Percentiles rank a stretch among this genome's conserved stretches.
These are phyloP conservation scores for Chalaropsis ovoidea DNA, from an alignment of 2,329 filamentous ascomycete genomes.

Conservation along the genomic window DNA sequence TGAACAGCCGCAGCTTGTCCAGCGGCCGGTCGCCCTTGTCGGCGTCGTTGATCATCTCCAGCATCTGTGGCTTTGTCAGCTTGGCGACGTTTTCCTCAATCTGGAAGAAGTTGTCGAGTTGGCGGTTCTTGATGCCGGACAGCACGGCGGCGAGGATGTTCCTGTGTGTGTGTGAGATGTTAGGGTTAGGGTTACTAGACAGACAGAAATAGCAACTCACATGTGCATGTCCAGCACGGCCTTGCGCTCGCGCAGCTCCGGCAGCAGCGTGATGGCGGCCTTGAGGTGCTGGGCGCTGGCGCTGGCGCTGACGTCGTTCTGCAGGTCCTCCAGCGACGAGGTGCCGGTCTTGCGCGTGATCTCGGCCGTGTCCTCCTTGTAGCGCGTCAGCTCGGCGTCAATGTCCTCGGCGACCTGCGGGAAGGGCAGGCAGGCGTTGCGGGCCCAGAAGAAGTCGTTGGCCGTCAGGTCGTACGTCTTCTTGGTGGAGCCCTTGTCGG, in stretches of 20 bases:
- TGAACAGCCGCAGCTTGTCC: conserved; percentile 87
- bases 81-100: conserved; percentile 87
- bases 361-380: conserved; percentile 89
- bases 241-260: conserved; percentile 86
- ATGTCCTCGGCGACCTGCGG: conserved; percentile 95
- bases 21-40: conserved; percentile 73
- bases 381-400: conserved; percentile 82
- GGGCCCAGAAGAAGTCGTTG: conserved; percentile 93
- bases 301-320: conserved; percentile 75
- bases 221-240: conserved; percentile 96
- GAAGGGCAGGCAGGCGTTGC: conserved; percentile 82
- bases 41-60: conserved; percentile 72
- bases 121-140: conserved; percentile 80
- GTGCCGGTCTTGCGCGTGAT: conserved; percentile 93
- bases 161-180: not conserved
- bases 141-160: conserved; percentile 75
- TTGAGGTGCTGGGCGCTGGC: conserved; percentile 90
- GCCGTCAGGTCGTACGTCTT: conserved; percentile 82
- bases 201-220: conserved; percentile 44
- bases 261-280: conserved; percentile 83
- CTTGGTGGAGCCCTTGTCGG: conserved; percentile 65
- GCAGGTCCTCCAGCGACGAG: conserved; percentile 81
- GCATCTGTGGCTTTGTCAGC: conserved; percentile 76
- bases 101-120: conserved; percentile 93
- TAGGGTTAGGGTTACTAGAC: not conserved